Percentiles rank a stretch among this genome's conserved stretches.
phyloP scores from a whole-genome alignment of 2,329 filamentous ascomycete genomes.

The Aspergillus piperis region DNA sequence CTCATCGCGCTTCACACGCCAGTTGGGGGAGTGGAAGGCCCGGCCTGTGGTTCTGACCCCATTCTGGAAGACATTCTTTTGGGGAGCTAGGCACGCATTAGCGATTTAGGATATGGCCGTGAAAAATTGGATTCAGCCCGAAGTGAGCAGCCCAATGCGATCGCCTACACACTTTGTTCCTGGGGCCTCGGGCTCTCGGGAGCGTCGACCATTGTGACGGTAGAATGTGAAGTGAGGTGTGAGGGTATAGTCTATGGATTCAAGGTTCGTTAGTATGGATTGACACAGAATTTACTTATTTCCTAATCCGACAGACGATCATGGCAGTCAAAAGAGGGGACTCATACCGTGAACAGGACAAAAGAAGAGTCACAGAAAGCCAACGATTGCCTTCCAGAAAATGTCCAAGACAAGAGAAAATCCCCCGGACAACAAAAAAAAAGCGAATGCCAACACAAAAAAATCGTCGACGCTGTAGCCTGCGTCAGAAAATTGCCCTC shows the following conservation, averaged over 20 bases:
- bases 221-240: not conserved
- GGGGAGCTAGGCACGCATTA: conserved; percentile 32
- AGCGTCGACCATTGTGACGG: conserved; percentile 33
- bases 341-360: not conserved
- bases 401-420: not conserved
- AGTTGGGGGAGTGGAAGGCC: conserved; percentile 44
- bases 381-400: not conserved
- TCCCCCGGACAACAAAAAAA: not conserved
- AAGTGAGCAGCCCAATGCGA: conserved; percentile 18
- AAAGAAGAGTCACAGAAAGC: not conserved
- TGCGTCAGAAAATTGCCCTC: conserved; percentile 17
- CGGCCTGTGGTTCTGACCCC: conserved; percentile 39
- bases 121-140: conserved; percentile 17
- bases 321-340: not conserved
- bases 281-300: conserved; percentile 11
- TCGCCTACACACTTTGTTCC: conserved; percentile 36
- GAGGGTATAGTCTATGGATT: not conserved
- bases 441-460: not conserved
- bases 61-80: conserved; percentile 33
- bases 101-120: conserved; percentile 13
- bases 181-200: conserved; percentile 30
- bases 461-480: conserved; percentile 1
- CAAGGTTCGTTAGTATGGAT: not conserved
- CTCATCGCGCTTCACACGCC: conserved; percentile 44
- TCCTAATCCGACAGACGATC: conserved; percentile 13